Conservation (phyloP, 768 basidiomycete genomes). For the Dioszegia hungarica region DNA sequence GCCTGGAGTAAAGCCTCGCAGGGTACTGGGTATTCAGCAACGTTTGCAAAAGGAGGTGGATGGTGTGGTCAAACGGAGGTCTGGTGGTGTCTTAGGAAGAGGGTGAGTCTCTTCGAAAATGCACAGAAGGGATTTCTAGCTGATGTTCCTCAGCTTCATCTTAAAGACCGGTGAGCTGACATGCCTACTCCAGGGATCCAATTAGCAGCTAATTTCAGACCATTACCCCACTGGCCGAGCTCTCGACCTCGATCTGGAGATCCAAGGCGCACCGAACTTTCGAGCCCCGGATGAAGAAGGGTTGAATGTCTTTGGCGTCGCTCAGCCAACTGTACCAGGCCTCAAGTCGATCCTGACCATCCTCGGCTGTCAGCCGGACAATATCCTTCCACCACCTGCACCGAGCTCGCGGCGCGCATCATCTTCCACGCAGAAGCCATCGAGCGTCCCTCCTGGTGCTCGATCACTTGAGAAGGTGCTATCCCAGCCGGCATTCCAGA, state of each 20-base stretch:
- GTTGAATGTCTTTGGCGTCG: slow-evolving; percentile 89
- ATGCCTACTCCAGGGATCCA: slow-evolving; percentile 52
- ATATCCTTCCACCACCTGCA: slow-evolving; percentile 2
- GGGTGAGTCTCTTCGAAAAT: slow-evolving; percentile 27
- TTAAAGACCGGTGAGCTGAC: slow-evolving; percentile 75
- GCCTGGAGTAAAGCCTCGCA: slow-evolving; percentile 6
- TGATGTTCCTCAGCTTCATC: slow-evolving; percentile 59
- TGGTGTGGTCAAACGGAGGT: slow-evolving; percentile 46
- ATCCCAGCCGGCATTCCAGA: slow-evolving; percentile 1
- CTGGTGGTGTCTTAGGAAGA: slow-evolving; percentile 43
- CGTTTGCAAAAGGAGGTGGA: slow-evolving; percentile 35
- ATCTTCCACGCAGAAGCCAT: background rate
- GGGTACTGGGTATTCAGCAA: slow-evolving; percentile 37
- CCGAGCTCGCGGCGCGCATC: slow-evolving; percentile 1
- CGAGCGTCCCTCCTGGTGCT: background rate
- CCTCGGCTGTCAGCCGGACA: slow-evolving; percentile 51
- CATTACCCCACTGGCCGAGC: slow-evolving; percentile 57
- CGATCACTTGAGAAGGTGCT: slow-evolving; percentile 10
- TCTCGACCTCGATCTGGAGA: slow-evolving; percentile 79
- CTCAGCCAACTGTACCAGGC: slow-evolving; percentile 90
- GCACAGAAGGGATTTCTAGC: background rate
- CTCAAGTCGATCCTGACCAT: slow-evolving; percentile 83
- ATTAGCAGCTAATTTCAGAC: slow-evolving; percentile 26
- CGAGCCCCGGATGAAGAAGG: slow-evolving; percentile 70
- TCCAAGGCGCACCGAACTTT: slow-evolving; percentile 95